These are phyloP conservation scores for Phytophthora constricta DNA, from an alignment of 352 stramenopile species.

Conservation along the genomic window DNA sequence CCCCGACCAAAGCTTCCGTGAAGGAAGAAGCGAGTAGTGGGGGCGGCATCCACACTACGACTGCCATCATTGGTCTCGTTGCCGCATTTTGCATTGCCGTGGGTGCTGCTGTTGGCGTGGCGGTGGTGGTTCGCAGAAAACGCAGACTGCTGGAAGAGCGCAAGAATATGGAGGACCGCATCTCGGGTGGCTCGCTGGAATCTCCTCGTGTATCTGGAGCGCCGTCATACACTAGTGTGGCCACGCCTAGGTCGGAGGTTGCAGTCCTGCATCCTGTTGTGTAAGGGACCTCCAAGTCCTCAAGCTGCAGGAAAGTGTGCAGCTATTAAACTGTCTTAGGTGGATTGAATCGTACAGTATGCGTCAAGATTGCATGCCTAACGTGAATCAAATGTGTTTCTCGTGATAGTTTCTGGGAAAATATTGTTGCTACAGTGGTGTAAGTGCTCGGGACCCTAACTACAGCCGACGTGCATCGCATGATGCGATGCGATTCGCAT, in stretches of 20 bases:
- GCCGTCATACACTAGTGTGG: conserved; percentile 19
- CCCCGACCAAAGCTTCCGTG: conserved; percentile 21
- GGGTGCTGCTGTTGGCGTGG: conserved; percentile 19
- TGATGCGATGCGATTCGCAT: too few relatives aligned
- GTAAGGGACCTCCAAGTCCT: too few relatives aligned
- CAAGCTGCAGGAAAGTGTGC: not conserved
- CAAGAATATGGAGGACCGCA: conserved; percentile 24
- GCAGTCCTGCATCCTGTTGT: conserved; percentile 21
- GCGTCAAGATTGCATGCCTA: too few relatives aligned
- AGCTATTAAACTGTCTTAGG: too few relatives aligned
- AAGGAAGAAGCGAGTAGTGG: conserved; percentile 25
- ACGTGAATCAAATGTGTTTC: too few relatives aligned
- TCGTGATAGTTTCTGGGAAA: too few relatives aligned
- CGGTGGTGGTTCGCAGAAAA: conserved; percentile 26
- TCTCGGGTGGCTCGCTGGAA: conserved; percentile 22
- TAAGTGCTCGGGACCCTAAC: too few relatives aligned
- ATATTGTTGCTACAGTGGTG: too few relatives aligned
- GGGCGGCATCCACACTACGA: conserved; percentile 17
- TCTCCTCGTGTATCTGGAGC: not conserved
- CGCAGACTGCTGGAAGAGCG: conserved; percentile 32
- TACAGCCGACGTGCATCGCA: too few relatives aligned
- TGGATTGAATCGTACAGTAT: too few relatives aligned
- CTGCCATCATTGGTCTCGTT: conserved; percentile 22
- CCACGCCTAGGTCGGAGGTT: conserved; percentile 25
- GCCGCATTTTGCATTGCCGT: conserved; percentile 26